Base-by-base conservation (phyloP, 495 filamentous ascomycete species). In the Diplogelasinospora grovesii region DNA sequence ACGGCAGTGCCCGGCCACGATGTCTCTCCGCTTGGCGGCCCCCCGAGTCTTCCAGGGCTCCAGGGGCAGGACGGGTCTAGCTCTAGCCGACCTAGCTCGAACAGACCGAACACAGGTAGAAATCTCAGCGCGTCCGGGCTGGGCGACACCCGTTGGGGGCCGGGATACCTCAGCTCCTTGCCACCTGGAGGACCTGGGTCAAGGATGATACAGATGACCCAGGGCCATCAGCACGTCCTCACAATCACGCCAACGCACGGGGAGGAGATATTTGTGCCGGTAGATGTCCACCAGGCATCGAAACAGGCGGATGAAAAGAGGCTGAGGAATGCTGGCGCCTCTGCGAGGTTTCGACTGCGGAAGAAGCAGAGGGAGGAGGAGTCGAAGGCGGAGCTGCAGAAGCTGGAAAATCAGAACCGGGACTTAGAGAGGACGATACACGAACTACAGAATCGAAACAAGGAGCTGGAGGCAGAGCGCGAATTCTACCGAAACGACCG, bases 311-410 rank as follows among this genome's bases (percentile, higher is more conserved):
- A 93, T 47, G 86, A 94, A 66, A 97, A 95, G 63, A 73, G 86
- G 36, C 86, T 86, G 64, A 82, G 88, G 27, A 98, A 98, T 57
- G 94, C 93, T 36, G 86, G 86, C 30, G 92, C 92, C 6, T 95
- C 89, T 27, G 81, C 88, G 42, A 70, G 92, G 28, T 96, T 97
- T 52, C 81, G 92, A 39, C 81, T 85, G 55, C 75, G 90, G 37
- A 78, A 85, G 50, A 97, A 96, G 60, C 83, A 92, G 53, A 89
- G 87, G 53, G 90, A 96, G 61, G 73, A 76, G 50, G 82, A 88
- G 53, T 69, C 78, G 42, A 75, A 82, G 50, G 69, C 83, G 22
- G 79, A 80, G 23, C 62, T 66, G 54, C 75, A 68, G 36, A 78
- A 79, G 29, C 65, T 86, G 47, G 76, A 77, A 53, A 67, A 73